Percentiles rank a stretch among this genome's conserved stretches.
Conservation (phyloP, 495 filamentous ascomycete species). For the Xylaria cubensis region DNA sequence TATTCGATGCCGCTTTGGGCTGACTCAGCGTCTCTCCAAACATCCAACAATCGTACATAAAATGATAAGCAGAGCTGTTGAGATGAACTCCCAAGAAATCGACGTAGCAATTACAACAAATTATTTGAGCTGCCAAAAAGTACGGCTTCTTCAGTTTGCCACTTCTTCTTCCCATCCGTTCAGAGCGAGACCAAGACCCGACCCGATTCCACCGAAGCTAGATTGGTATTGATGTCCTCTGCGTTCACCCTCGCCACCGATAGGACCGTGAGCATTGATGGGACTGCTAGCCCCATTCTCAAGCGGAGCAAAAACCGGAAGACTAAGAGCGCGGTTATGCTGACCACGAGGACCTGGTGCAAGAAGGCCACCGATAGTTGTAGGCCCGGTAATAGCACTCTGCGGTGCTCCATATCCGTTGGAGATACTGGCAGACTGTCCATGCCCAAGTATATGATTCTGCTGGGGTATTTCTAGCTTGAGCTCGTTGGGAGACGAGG, state of each 20-base stretch:
- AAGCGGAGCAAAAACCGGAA: conserved; percentile 69
- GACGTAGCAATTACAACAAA: conserved; percentile 46
- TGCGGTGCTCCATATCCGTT: conserved; percentile 59
- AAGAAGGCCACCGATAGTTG: conserved; percentile 75
- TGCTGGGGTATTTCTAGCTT: conserved; percentile 62
- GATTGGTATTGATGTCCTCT: conserved; percentile 63
- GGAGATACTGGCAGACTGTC: conserved; percentile 66
- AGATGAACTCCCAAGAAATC: conserved; percentile 40
- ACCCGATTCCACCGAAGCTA: conserved; percentile 59
- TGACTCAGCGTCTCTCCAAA: conserved; percentile 29
- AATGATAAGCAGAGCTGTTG: conserved; percentile 36
- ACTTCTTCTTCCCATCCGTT: conserved; percentile 66
- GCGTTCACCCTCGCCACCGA: conserved; percentile 48
- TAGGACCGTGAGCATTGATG: conserved; percentile 50
- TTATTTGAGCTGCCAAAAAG: conserved; percentile 27
- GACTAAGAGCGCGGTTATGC: conserved; percentile 83
- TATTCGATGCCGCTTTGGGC: conserved; percentile 1
- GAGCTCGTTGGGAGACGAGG: conserved; percentile 61
- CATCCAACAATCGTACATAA: conserved; percentile 39
- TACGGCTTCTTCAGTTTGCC: conserved; percentile 45
- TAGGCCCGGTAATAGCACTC: conserved; percentile 62
- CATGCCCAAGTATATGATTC: conserved; percentile 61
- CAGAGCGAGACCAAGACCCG: conserved; percentile 56
- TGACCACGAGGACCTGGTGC: conserved; percentile 73
- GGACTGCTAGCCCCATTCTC: conserved; percentile 58